Evolutionary conservation across 257 asterid species (phyloP).

Genomic region (Apocynum venetum): DNA sequence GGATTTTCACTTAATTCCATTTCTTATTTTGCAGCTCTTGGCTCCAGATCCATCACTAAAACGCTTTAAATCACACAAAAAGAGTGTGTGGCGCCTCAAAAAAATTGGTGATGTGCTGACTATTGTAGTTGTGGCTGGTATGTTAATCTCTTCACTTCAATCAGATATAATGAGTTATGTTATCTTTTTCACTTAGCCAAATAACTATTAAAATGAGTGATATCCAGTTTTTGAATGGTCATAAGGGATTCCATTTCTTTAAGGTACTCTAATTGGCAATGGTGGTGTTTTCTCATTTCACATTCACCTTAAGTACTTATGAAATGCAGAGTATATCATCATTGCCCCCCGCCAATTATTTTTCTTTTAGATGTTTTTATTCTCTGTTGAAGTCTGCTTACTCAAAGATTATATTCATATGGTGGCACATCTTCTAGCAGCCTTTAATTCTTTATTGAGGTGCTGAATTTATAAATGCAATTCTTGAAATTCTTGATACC

Average conservation of each 20-base stretch:
- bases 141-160: conserved; percentile 13
- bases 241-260: neutral
- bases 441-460: too few species aligned
- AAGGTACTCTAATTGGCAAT: neutral
- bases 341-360: neutral
- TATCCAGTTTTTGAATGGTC: neutral
- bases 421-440: too few species aligned
- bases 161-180: neutral
- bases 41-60: conserved; percentile 59
- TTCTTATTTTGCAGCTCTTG: conserved; percentile 52
- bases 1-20: neutral
- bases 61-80: conserved; percentile 66
- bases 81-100: conserved; percentile 52
- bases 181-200: neutral
- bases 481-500: too few species aligned
- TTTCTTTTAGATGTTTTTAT: neutral
- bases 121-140: conserved; percentile 72
- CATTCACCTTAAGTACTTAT: neutral
- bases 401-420: neutral
- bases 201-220: neutral
- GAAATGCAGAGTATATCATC: neutral
- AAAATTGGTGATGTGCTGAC: conserved; percentile 65
- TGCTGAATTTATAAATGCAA: too few species aligned
- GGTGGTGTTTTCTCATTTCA: neutral
- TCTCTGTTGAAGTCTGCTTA: neutral